Evolutionary conservation across 2,329 filamentous ascomycete genomes (phyloP).

Genomic region (Cladosporium phlei): DNA sequence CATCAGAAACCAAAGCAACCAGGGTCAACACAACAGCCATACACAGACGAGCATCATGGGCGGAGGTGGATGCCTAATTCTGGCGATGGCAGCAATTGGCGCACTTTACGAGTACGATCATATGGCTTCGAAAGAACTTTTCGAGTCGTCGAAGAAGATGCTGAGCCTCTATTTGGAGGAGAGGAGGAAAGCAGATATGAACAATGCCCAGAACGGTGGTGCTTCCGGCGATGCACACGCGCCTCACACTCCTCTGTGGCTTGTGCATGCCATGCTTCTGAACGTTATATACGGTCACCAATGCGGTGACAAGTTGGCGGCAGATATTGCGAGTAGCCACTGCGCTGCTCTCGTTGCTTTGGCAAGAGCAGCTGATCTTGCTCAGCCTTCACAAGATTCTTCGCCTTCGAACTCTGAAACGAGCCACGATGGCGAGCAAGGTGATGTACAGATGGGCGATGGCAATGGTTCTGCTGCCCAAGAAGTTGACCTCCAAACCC

Average conservation of each 20-base stretch:
- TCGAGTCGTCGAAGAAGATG: slow-evolving; percentile 92
- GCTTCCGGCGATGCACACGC: slow-evolving; percentile 38
- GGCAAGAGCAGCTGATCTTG: slow-evolving; percentile 79
- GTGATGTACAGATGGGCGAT: slow-evolving; percentile 52
- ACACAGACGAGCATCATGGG: slow-evolving; percentile 57
- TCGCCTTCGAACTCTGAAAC: slow-evolving; percentile 15
- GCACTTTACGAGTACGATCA: slow-evolving; percentile 84
- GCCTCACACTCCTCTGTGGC: slow-evolving; percentile 75
- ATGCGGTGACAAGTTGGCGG: slow-evolving; percentile 83
- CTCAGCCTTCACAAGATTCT: slow-evolving; percentile 40
- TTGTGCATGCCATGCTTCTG: slow-evolving; percentile 93
- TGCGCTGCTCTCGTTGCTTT: slow-evolving; percentile 87
- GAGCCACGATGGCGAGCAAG: slow-evolving; percentile 8
- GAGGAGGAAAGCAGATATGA: slow-evolving; percentile 77
- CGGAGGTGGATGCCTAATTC: slow-evolving; percentile 77
- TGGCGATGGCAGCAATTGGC: slow-evolving; percentile 83
- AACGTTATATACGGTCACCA: slow-evolving; percentile 96
- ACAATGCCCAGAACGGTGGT: slow-evolving; percentile 50
- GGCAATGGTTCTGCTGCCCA: slow-evolving; percentile 18
- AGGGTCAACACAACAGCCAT: slow-evolving; percentile 48
- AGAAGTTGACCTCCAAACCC: slow-evolving; percentile 53
- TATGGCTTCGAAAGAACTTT: slow-evolving; percentile 73
- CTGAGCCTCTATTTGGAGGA: slow-evolving; percentile 91
- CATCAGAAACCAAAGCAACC: slow-evolving; percentile 46
- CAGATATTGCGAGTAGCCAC: slow-evolving; percentile 88